Percentiles rank a stretch among this genome's conserved stretches.
Conservation (phyloP, 371 early-diverging fungal species). For the Haplosporangium sp. region DNA sequence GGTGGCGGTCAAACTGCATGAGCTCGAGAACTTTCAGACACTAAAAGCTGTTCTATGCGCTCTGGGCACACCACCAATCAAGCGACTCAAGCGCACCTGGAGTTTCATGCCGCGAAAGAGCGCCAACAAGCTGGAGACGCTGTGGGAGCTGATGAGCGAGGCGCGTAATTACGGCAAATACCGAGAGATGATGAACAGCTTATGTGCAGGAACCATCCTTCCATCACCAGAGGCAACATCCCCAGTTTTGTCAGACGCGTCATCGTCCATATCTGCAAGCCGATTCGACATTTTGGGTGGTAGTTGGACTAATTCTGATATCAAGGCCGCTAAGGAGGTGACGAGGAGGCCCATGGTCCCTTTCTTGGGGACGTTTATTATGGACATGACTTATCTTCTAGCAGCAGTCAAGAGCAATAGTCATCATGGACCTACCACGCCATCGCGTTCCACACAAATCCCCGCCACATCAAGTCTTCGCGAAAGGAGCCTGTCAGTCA, state of each 20-base stretch:
- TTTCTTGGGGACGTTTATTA: slow-evolving; percentile 82
- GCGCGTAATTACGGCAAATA: slow-evolving; percentile 78
- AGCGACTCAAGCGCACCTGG: slow-evolving; percentile 83
- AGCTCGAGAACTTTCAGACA: slow-evolving; percentile 79
- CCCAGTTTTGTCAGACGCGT: slow-evolving; percentile 30
- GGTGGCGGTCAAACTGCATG: slow-evolving; percentile 72
- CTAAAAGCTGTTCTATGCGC: slow-evolving; percentile 81
- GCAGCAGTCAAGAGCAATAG: slow-evolving; percentile 69
- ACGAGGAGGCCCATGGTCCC: slow-evolving; percentile 74
- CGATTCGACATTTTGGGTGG: slow-evolving; percentile 59
- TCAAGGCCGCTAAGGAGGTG: slow-evolving; percentile 35
- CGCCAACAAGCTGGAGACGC: slow-evolving; percentile 65
- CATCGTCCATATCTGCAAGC: slow-evolving; percentile 34
- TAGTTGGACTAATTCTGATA: slow-evolving; percentile 23
- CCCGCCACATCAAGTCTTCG: slow-evolving; percentile 45
- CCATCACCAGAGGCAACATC: slow-evolving; percentile 21
- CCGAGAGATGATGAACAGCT: slow-evolving; percentile 67
- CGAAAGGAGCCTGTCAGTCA: slow-evolving; percentile 25
- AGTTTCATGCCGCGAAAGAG: slow-evolving; percentile 76
- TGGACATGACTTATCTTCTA: slow-evolving; percentile 81
- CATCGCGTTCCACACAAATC: slow-evolving; percentile 23
- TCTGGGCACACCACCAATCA: slow-evolving; percentile 79
- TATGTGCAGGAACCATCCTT: slow-evolving; percentile 32
- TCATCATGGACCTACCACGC: slow-evolving; percentile 10
- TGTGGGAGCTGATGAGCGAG: slow-evolving; percentile 77